Evolutionary conservation across 176 grass and related monocot species (phyloP), one percentile per base, ranked within the genome.

Genomic region (Lolium perenne): DNA sequence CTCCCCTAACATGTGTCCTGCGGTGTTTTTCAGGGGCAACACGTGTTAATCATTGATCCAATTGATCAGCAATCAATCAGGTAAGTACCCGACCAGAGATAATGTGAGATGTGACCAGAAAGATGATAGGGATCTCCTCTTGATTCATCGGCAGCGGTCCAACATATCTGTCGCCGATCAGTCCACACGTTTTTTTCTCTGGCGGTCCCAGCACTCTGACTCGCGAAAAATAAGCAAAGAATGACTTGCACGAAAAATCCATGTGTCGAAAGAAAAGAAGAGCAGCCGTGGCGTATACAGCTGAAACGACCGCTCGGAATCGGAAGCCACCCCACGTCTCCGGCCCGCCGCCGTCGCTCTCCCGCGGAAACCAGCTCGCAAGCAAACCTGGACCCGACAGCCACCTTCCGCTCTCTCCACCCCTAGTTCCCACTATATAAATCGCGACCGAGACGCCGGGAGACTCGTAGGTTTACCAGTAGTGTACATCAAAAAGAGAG

Each of bases 261-360:
- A 46, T 71, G 80, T 56, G 18, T 41, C 38, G 32, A 40, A 64
- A 67, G 16, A 0, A 32, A 40, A 23, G 68, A 62, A 70, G 82
- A 51, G 17, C 45, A 0, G 82, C 14, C 88, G 32, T 54, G 25
- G 78, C 76, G 56, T 84, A 68, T 25, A 47, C 74, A 7, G 86
- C 51, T 73, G 81, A 50, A 76, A 82, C 85, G 85, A 80, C 82
- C 72, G 78, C 38, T 82, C 50, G 40, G 29, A 70, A 16, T 83
- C 29, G 71, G 71, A 50, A 88, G 81, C 74, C 70, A 77, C 77
- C 59, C 80, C 75, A 84, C 89, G 86, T 86, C 84, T 82, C 88
- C 82, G 47, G 47, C 72, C 63, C 76, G 43, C 84, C 38, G 80
- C 62, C 82, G 57, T 83, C 74, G 32, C 79, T 86, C 77, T 74